Percentiles rank a stretch among this genome's conserved stretches.
Conservation (phyloP, 225 moss, liverwort and hornwort species). For the Marchantia paleacea region DNA sequence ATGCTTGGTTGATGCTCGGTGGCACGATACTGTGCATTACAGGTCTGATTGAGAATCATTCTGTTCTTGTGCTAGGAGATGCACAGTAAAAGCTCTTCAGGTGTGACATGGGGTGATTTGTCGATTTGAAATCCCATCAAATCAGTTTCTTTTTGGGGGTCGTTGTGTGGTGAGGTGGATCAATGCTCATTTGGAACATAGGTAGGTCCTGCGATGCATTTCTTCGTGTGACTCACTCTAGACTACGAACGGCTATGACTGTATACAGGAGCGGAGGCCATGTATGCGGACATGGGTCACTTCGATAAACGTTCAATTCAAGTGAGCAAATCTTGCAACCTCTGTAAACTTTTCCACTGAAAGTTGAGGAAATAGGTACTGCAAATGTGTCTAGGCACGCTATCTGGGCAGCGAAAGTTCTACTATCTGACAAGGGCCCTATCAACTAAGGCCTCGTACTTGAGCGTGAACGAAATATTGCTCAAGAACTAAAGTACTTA, state of each 20-base stretch:
- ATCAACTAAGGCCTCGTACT: no score
- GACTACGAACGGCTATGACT: no score
- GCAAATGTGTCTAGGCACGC: no score
- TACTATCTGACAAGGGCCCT: no score
- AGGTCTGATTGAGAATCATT: constrained; percentile 42
- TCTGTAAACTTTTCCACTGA: not conserved
- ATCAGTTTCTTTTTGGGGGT: no score
- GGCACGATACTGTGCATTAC: constrained; percentile 75
- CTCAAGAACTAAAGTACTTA: no score
- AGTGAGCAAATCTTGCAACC: constrained; percentile 38
- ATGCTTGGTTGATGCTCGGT: constrained; percentile 84
- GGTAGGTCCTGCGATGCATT: constrained; percentile 28
- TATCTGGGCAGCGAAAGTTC: no score
- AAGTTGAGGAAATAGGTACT: no score
- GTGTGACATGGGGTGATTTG: not conserved
- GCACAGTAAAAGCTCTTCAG: not conserved
- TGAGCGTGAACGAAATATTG: no score
- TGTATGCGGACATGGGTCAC: constrained; percentile 92
- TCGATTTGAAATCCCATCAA: not conserved
- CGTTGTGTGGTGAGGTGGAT: no score
- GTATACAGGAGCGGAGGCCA: constrained; percentile 77
- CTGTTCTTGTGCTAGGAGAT: not conserved
- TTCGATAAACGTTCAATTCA: constrained; percentile 86
- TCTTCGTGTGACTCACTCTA: no score
- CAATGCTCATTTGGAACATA: not conserved